Evolutionary conservation across 1,284 basidiomycete species (phyloP).

Genomic region (Irpex lacteus): DNA sequence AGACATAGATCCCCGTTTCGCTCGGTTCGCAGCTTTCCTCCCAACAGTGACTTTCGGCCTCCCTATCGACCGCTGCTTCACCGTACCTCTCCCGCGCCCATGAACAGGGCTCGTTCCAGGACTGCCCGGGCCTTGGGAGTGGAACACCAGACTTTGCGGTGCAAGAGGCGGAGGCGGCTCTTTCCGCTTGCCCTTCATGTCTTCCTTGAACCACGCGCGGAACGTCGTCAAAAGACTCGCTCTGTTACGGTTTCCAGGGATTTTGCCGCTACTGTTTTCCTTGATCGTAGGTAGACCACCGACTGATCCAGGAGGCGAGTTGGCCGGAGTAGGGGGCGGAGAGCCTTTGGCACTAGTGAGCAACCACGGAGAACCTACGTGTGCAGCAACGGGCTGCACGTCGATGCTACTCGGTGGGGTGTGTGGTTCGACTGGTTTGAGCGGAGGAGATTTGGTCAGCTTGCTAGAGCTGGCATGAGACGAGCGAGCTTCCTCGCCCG

Average conservation of each 20-base stretch:
- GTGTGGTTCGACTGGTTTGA: slow-evolving; percentile 50
- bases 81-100: slow-evolving; percentile 30
- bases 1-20: slow-evolving; percentile 63
- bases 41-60: slow-evolving; percentile 31
- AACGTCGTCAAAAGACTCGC: slow-evolving; percentile 73
- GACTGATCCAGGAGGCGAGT: slow-evolving; percentile 51
- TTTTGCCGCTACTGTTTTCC: slow-evolving; percentile 30
- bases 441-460: slow-evolving; percentile 66
- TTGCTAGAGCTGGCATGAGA: slow-evolving; percentile 66
- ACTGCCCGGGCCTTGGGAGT: slow-evolving; percentile 9
- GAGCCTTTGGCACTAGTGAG: slow-evolving; percentile 47
- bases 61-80: slow-evolving; percentile 46
- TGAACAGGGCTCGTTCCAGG: slow-evolving; percentile 22
- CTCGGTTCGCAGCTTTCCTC: slow-evolving; percentile 37
- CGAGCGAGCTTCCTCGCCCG: slow-evolving; percentile 56
- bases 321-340: slow-evolving; percentile 46
- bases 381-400: slow-evolving; percentile 35
- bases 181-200: slow-evolving; percentile 66
- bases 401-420: slow-evolving; percentile 47
- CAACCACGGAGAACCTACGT: slow-evolving; percentile 70
- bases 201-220: slow-evolving; percentile 79
- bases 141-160: slow-evolving; percentile 16
- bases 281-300: slow-evolving; percentile 55
- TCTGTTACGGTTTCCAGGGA: slow-evolving; percentile 47
- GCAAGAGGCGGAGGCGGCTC: slow-evolving; percentile 19